phyloP scores from a whole-genome alignment of 352 stramenopile species.

The Sclerospora graminicola region DNA sequence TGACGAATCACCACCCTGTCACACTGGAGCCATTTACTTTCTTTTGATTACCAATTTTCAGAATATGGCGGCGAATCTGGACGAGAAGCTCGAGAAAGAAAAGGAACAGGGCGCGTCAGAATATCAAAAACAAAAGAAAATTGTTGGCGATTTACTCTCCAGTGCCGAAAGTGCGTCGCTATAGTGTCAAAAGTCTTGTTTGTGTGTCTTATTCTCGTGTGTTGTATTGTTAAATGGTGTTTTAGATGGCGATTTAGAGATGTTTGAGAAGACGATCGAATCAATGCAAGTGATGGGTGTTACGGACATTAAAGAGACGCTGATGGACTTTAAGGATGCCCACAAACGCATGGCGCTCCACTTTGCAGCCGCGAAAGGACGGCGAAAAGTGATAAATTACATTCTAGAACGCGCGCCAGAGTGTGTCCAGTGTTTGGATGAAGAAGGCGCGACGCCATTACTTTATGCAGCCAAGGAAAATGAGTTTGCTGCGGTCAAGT shows the following conservation, averaged over 20 bases:
- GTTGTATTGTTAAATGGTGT: not conserved
- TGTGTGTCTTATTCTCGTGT: not conserved
- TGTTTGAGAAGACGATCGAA: constrained; percentile 54
- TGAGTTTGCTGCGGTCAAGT: constrained; percentile 55
- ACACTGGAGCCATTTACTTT: too few relatives aligned
- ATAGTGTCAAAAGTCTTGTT: not conserved
- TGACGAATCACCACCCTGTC: not conserved
- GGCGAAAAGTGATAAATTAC: constrained; percentile 61
- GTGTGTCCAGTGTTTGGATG: constrained; percentile 54
- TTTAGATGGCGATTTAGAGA: constrained; percentile 69
- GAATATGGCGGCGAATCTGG: constrained; percentile 20
- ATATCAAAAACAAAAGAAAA: constrained; percentile 72
- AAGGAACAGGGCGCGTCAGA: constrained; percentile 54
- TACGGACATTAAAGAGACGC: constrained; percentile 41
- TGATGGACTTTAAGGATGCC: constrained; percentile 72
- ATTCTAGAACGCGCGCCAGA: constrained; percentile 53
- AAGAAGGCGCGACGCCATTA: constrained; percentile 58
- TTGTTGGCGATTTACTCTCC: constrained; percentile 60
- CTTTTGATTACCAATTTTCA: not conserved
- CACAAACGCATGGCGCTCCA: constrained; percentile 74
- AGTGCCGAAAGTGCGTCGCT: constrained; percentile 55
- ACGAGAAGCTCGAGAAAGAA: constrained; percentile 22
- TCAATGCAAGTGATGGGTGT: constrained; percentile 48
- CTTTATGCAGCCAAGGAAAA: constrained; percentile 70
- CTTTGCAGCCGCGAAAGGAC: constrained; percentile 68